Evolutionary conservation across 1,284 basidiomycete genomes (phyloP).

Genomic region (Heterobasidion parviporum): DNA sequence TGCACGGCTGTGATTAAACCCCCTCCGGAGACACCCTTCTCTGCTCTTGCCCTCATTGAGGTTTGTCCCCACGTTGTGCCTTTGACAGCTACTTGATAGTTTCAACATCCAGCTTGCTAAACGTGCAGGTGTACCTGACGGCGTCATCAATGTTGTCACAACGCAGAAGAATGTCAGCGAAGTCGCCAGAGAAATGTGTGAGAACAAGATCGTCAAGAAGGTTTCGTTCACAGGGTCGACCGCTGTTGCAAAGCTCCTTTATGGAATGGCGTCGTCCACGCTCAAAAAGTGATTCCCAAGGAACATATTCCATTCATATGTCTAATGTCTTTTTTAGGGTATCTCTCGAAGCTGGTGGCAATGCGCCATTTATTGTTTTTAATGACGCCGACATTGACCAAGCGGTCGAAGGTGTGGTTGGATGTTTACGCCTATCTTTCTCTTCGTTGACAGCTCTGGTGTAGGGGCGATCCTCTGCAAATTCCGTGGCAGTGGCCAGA

Average conservation of each 20-base stretch:
- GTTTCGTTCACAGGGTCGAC: slow-evolving; percentile 95
- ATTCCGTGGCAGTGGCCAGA: slow-evolving; percentile 91
- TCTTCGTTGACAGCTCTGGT: neutral
- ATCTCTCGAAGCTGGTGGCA: slow-evolving; percentile 84
- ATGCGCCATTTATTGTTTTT: slow-evolving; percentile 94
- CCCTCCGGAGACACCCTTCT: slow-evolving; percentile 93
- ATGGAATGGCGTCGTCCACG: slow-evolving; percentile 75
- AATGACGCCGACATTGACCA: slow-evolving; percentile 92
- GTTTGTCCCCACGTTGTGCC: slow-evolving; percentile 25
- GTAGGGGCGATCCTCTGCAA: slow-evolving; percentile 80
- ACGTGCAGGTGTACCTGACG: slow-evolving; percentile 88
- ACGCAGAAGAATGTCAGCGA: slow-evolving; percentile 75
- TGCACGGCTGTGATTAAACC: slow-evolving; percentile 97
- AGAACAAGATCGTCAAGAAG: slow-evolving; percentile 73
- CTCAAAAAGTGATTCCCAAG: slow-evolving; percentile 74
- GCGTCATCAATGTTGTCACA: slow-evolving; percentile 92
- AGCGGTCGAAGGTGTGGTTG: slow-evolving; percentile 70
- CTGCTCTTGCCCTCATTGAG: slow-evolving; percentile 82
- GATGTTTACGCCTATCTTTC: neutral
- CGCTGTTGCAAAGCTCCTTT: slow-evolving; percentile 84
- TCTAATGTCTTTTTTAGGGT: slow-evolving; percentile 37
- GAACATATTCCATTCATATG: neutral
- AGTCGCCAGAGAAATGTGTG: slow-evolving; percentile 80
- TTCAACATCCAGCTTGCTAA: slow-evolving; percentile 50
- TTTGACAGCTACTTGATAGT: neutral